phyloP scores from a whole-genome alignment of 495 filamentous ascomycete genomes.

The Penicillium coffeae region DNA sequence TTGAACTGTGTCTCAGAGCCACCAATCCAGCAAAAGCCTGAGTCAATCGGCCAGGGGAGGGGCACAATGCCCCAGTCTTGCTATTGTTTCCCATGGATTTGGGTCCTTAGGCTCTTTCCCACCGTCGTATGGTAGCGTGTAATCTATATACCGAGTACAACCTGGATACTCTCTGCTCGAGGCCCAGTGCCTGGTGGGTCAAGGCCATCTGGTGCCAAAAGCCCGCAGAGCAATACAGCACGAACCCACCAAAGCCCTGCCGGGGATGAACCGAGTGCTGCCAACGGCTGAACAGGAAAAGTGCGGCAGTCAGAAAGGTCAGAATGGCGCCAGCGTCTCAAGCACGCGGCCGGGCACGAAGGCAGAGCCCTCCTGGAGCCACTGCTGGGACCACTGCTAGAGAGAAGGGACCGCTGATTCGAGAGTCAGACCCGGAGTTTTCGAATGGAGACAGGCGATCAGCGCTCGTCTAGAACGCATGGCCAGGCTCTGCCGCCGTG shows the following conservation, averaged over 20 bases:
- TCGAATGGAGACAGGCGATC: not conserved
- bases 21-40: not conserved
- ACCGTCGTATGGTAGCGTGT: not conserved
- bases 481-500: not conserved
- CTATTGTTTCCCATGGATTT: not conserved
- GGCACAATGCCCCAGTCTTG: not conserved
- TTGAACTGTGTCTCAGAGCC: too few relatives aligned
- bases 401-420: too few relatives aligned
- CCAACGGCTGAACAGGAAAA: not conserved
- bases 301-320: not conserved
- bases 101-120: not conserved
- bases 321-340: conserved; percentile 16
- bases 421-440: not conserved
- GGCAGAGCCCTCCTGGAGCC: not conserved
- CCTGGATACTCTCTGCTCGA: not conserved
- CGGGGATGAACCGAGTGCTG: not conserved
- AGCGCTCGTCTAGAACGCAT: not conserved
- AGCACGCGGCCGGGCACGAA: conserved; percentile 3
- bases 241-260: not conserved
- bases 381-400: too few relatives aligned
- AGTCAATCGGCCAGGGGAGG: not conserved
- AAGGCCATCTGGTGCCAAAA: not conserved
- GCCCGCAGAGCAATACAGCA: not conserved
- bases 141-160: not conserved
- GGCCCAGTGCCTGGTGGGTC: too few relatives aligned